A percentile compares a stretch with the other conserved stretches of the same genome.
These are phyloP conservation scores for Suillus decipiens DNA, from an alignment of 768 basidiomycete species.

Conservation along the genomic window DNA sequence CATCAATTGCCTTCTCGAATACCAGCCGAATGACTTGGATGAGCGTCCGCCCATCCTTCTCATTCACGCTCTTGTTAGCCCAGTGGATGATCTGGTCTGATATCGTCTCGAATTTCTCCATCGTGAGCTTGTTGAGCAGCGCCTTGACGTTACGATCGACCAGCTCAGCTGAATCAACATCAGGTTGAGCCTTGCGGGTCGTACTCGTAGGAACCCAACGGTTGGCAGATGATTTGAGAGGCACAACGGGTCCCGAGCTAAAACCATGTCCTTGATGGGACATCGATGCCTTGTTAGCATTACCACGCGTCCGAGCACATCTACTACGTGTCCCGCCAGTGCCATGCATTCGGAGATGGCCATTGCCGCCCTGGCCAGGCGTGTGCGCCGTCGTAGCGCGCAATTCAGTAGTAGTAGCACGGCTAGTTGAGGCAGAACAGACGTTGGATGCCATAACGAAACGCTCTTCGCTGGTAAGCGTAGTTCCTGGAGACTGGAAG, in stretches of 20 bases:
- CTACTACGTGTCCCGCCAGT: slow-evolving; percentile 73
- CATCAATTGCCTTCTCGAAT: slow-evolving; percentile 97
- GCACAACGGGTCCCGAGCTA: slow-evolving; percentile 49
- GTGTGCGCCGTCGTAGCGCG: slow-evolving; percentile 48
- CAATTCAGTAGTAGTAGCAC: slow-evolving; percentile 53
- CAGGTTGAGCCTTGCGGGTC: slow-evolving; percentile 46
- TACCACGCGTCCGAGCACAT: slow-evolving; percentile 76
- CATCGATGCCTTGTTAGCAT: slow-evolving; percentile 45
- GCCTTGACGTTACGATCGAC: slow-evolving; percentile 92
- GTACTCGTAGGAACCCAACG: slow-evolving; percentile 66
- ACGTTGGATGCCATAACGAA: slow-evolving; percentile 42
- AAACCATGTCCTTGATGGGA: slow-evolving; percentile 41
- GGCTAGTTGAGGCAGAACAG: slow-evolving; percentile 57
- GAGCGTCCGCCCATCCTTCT: slow-evolving; percentile 91
- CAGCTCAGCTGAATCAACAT: slow-evolving; percentile 74
- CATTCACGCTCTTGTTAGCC: slow-evolving; percentile 92
- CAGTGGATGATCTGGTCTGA: slow-evolving; percentile 93
- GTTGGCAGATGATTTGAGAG: slow-evolving; percentile 75
- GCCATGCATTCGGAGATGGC: slow-evolving; percentile 43
- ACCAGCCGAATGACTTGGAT: slow-evolving; percentile 95
- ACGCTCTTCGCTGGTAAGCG: slow-evolving; percentile 71
- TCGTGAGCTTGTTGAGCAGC: slow-evolving; percentile 92
- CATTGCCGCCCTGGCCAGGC: slow-evolving; percentile 56
- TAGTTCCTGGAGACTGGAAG: slow-evolving; percentile 53
- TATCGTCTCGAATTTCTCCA: slow-evolving; percentile 96